Conservation (phyloP, 2,329 filamentous ascomycete genomes). For the Thelonectria blattea region DNA sequence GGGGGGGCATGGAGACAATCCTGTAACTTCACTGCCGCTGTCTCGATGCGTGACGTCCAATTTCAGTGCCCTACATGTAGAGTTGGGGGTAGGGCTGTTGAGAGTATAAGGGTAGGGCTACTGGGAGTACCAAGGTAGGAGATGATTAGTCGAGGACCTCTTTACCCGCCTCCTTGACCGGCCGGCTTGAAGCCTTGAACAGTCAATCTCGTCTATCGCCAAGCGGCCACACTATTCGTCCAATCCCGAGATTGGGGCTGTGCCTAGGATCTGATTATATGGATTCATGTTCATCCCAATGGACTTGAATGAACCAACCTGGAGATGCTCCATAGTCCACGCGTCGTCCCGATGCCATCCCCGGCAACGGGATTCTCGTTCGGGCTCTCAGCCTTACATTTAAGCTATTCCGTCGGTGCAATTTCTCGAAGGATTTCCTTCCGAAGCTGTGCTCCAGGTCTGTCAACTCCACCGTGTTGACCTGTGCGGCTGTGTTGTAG, state of each 20-base stretch:
- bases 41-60: not conserved
- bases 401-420: not conserved
- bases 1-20: not conserved
- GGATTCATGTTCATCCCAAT: not conserved
- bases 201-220: not conserved
- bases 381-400: not conserved
- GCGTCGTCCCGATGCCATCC: not conserved
- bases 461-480: not conserved
- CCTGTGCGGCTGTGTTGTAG: not conserved
- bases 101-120: too few species aligned
- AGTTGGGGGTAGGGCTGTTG: not conserved
- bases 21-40: not conserved
- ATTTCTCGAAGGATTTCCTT: not conserved
- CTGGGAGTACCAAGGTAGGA: too few species aligned
- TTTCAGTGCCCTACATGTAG: not conserved
- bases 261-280: not conserved
- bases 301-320: not conserved
- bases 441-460: not conserved
- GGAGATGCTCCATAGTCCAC: not conserved
- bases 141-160: not conserved
- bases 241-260: not conserved
- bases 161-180: not conserved
- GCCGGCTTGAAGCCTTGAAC: too few species aligned
- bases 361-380: constrained; percentile 9
- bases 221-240: not conserved